Base-by-base conservation (phyloP, 176 grass and related monocot genomes). In the Triticum timopheevii region DNA sequence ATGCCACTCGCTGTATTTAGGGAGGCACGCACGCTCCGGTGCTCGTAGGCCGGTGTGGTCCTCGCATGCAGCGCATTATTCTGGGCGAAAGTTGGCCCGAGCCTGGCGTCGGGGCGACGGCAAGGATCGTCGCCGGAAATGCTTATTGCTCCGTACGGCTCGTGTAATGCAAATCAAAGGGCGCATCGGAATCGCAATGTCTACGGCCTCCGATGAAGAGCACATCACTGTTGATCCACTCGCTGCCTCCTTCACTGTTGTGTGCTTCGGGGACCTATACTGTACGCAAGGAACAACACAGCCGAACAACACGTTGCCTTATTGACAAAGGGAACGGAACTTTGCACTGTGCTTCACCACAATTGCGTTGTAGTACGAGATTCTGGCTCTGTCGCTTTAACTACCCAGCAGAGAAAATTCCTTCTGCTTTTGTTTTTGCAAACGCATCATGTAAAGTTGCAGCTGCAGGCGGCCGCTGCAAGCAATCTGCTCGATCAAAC, bases 91-190 rank as follows among this genome's bases (percentile, higher is more conserved):
- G 87, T 28, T 78, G 49, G 62, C 22, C 76, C 71, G 62, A 42
- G 82, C 65, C 89, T 94, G 85, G 75, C 89, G 89, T 94, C 69
- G 78, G 54, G 25, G 28, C 69, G 78, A 90, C 85, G 94, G 69
- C 81, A 88, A 90, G 90, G 82, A 97, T 94, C 87, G 49, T 47
- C 7, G 24, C 58, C 39, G 40, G 40, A 7, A 11, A 16, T 22
- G 52, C 70, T 80, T 88, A 62, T 85, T 88, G 87, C 42, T 81
- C 33, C 5, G 78, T 50, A 82, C 71, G 70, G 47, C 24, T 77
- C 49, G 61, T 12, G 3, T 4, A 22, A 34, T 11, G 3, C 3
- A n/a, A 24, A 73, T 69, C 22, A 61, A 40, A 68, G 44, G n/a
- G 13, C 16, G 71, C 39, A 4, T 49, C 23, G 19, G 70, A n/a